These are phyloP conservation scores for Fusarium guadeloupense DNA, from an alignment of 2,329 filamentous ascomycete genomes.

Conservation along the genomic window DNA sequence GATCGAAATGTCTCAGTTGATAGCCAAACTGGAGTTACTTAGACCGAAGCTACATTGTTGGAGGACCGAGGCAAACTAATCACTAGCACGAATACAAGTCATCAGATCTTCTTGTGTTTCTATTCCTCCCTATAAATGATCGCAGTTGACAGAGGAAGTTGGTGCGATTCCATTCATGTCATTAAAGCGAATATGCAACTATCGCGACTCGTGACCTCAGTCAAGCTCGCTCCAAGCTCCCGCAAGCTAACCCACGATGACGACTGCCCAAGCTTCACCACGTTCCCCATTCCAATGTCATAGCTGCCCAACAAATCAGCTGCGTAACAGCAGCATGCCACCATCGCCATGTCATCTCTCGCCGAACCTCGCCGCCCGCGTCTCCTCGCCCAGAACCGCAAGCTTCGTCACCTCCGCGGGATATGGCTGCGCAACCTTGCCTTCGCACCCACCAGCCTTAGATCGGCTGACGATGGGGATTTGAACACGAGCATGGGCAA, in stretches of 20 bases:
- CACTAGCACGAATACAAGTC: not conserved
- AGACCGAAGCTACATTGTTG: not conserved
- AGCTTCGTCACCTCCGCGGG: slow-evolving; percentile 85
- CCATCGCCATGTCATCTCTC: slow-evolving; percentile 48
- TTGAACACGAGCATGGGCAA: slow-evolving; percentile 77
- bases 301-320: slow-evolving; percentile 18
- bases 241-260: slow-evolving; percentile 20
- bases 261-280: slow-evolving; percentile 20
- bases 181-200: slow-evolving; percentile 42
- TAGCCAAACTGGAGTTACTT: not conserved
- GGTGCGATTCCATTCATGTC: slow-evolving; percentile 17
- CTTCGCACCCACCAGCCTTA: slow-evolving; percentile 65
- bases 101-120: not conserved
- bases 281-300: slow-evolving; percentile 30
- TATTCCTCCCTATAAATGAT: not conserved
- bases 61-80: not conserved
- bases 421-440: slow-evolving; percentile 88
- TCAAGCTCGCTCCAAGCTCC: slow-evolving; percentile 36
- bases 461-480: slow-evolving; percentile 82
- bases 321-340: slow-evolving; percentile 35
- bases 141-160: too few species aligned
- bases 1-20: not conserved
- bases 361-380: slow-evolving; percentile 57
- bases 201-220: slow-evolving; percentile 38
- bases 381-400: slow-evolving; percentile 79